These are phyloP conservation scores for Spencermartinsiella europaea DNA, from an alignment of 805 yeast species.

Conservation along the genomic window DNA sequence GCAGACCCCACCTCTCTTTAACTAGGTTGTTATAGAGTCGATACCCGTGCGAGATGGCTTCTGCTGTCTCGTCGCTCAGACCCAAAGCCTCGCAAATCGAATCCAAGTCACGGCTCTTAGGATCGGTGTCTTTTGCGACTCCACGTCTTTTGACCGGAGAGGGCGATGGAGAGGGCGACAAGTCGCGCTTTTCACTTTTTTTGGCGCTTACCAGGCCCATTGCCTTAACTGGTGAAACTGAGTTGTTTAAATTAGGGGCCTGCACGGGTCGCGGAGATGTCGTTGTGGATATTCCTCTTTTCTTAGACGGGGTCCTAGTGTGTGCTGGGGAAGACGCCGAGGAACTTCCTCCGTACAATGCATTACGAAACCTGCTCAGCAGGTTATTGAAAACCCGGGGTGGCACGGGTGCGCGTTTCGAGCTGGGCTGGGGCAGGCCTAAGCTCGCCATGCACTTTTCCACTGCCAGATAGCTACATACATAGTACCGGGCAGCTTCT, in stretches of 20 bases:
- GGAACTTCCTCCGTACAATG: conserved; percentile 8
- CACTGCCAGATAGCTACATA: conserved; percentile 24
- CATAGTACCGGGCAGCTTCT: conserved; percentile 20
- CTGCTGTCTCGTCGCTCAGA: conserved; percentile 14
- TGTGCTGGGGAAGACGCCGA: too few relatives aligned
- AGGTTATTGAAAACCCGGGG: conserved; percentile 19
- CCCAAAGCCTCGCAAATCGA: conserved; percentile 17
- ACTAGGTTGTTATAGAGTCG: conserved; percentile 28
- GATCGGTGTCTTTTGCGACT: conserved; percentile 20
- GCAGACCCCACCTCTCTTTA: conserved; percentile 33
- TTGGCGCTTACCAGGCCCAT: not conserved
- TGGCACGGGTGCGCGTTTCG: conserved; percentile 20
- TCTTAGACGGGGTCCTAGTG: conserved; percentile 7
- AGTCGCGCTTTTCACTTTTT: not conserved
- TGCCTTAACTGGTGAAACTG: not conserved
- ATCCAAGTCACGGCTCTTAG: conserved; percentile 16
- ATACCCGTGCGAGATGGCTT: conserved; percentile 27
- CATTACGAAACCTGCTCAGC: conserved; percentile 17
- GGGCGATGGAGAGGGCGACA: conserved; percentile 3
- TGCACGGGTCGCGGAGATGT: not conserved
- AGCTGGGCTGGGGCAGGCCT: conserved; percentile 14
- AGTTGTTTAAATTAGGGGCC: too few relatives aligned
- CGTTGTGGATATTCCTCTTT: not conserved
- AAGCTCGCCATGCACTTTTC: conserved; percentile 15
- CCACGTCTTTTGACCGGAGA: conserved; percentile 17